Evolutionary conservation across 495 filamentous ascomycete genomes (phyloP).

Genomic region (Aspergillus campestris): DNA sequence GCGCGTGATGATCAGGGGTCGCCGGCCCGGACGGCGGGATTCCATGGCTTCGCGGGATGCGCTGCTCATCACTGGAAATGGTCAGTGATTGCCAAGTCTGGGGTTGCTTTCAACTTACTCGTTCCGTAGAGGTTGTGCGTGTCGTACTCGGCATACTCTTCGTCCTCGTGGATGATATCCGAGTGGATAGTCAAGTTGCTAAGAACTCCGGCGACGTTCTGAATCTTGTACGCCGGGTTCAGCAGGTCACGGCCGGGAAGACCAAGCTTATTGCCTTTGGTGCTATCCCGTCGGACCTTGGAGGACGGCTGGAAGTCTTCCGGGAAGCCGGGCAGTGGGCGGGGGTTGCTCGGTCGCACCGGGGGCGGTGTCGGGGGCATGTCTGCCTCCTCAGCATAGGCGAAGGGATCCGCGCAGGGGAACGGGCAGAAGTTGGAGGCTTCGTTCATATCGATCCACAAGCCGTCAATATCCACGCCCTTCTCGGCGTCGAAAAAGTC

Average conservation of each 20-base stretch:
- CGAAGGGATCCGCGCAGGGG: conserved; percentile 59
- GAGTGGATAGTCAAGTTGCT: conserved; percentile 69
- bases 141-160: conserved; percentile 66
- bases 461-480: conserved; percentile 74
- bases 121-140: conserved; percentile 81
- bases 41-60: conserved; percentile 61
- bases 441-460: conserved; percentile 89
- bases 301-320: conserved; percentile 56
- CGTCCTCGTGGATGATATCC: conserved; percentile 58
- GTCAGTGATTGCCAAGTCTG: background rate
- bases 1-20: conserved; percentile 76
- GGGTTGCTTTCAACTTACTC: conserved; percentile 32
- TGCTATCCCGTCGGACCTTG: conserved; percentile 3
- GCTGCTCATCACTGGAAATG: conserved; percentile 59
- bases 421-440: conserved; percentile 64
- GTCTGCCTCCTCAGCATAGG: conserved; percentile 40
- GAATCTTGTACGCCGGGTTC: conserved; percentile 65
- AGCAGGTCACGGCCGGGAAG: conserved; percentile 59
- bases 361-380: conserved; percentile 60
- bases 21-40: conserved; percentile 52
- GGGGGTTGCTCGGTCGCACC: conserved; percentile 48
- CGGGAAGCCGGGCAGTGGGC: conserved; percentile 63
- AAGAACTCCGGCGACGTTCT: conserved; percentile 61
- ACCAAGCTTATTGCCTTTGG: conserved; percentile 34
- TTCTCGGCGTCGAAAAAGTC: conserved; percentile 55